Percentiles rank a stretch among this genome's conserved stretches.
Evolutionary conservation across 768 basidiomycete genomes (phyloP).

Genomic region (Pleurotus salmoneostramineus): DNA sequence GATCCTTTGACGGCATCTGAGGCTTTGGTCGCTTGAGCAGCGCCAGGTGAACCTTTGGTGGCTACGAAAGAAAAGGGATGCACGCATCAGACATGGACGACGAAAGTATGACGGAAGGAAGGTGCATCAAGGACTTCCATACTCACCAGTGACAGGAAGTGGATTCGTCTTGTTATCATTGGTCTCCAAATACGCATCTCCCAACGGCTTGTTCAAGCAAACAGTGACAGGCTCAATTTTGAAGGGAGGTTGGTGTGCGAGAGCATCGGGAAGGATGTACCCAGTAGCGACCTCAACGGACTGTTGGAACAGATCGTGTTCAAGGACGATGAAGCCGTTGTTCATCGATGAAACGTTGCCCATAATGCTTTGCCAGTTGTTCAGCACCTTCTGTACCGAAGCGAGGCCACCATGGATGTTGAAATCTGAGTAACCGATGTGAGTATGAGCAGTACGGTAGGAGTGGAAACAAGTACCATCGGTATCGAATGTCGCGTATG

Average conservation of each 20-base stretch:
- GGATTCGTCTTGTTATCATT: constrained; percentile 67
- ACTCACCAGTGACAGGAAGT: constrained; percentile 24
- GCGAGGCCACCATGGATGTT: constrained; percentile 68
- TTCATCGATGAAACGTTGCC: constrained; percentile 49
- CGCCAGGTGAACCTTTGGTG: constrained; percentile 27
- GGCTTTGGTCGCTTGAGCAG: constrained; percentile 22
- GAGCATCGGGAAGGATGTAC: constrained; percentile 78
- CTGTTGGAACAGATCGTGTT: constrained; percentile 83
- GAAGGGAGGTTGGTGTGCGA: constrained; percentile 62
- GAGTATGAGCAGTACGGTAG: not conserved
- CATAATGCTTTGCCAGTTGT: constrained; percentile 72
- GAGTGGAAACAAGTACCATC: constrained; percentile 34
- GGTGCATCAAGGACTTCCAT: constrained; percentile 1
- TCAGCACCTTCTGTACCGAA: constrained; percentile 51
- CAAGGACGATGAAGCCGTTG: constrained; percentile 82
- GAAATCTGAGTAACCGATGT: constrained; percentile 48
- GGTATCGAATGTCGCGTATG: constrained; percentile 64
- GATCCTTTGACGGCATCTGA: constrained; percentile 1
- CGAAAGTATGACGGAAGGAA: not conserved
- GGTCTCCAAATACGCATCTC: constrained; percentile 78
- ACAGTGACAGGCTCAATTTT: constrained; percentile 65
- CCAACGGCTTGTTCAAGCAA: constrained; percentile 55
- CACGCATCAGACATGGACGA: not conserved
- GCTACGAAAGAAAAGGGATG: constrained; percentile 4
- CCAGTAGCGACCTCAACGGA: constrained; percentile 81